Conservation (phyloP, 2,329 filamentous ascomycete genomes). For the Neonectria faginata region DNA sequence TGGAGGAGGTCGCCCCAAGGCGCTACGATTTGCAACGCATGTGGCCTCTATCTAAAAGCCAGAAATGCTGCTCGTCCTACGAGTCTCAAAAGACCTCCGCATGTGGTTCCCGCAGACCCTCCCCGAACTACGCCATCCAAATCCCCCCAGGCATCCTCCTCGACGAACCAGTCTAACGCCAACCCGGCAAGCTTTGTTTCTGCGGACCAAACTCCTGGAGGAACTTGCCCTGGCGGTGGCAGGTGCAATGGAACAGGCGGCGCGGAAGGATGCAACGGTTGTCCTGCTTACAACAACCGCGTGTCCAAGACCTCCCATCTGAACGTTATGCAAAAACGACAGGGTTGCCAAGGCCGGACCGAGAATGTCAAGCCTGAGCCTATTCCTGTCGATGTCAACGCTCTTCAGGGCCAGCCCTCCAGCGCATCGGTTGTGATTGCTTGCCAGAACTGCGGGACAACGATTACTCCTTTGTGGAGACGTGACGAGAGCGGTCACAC, state of each 20-base stretch:
- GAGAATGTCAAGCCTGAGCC: slow-evolving; percentile 45
- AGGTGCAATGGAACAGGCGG: slow-evolving; percentile 97
- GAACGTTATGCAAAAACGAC: slow-evolving; percentile 64
- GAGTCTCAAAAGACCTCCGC: slow-evolving; percentile 83
- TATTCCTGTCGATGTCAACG: slow-evolving; percentile 51
- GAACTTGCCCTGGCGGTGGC: slow-evolving; percentile 95
- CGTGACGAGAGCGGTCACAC: slow-evolving; percentile 94
- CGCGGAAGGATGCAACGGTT: slow-evolving; percentile 93
- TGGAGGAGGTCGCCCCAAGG: slow-evolving; percentile 95
- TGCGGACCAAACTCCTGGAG: slow-evolving; percentile 78
- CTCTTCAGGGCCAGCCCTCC: slow-evolving; percentile 48
- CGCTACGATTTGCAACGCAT: slow-evolving; percentile 97
- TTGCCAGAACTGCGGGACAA: slow-evolving; percentile 97
- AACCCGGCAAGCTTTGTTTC: slow-evolving; percentile 78
- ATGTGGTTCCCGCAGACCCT: slow-evolving; percentile 57
- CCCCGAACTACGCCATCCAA: slow-evolving; percentile 58
- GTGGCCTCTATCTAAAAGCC: slow-evolving; percentile 93
- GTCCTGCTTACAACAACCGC: slow-evolving; percentile 96
- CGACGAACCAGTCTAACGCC: slow-evolving; percentile 56
- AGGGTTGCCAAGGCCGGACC: slow-evolving; percentile 48
- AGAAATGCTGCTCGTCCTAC: slow-evolving; percentile 91
- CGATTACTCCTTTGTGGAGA: slow-evolving; percentile 95
- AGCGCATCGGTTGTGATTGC: slow-evolving; percentile 74
- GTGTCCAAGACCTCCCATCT: slow-evolving; percentile 88
- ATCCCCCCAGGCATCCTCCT: slow-evolving; percentile 51